These are phyloP conservation scores for Ploettnerulaceae sp. DNA, from an alignment of 2,329 filamentous ascomycete genomes.

Conservation along the genomic window DNA sequence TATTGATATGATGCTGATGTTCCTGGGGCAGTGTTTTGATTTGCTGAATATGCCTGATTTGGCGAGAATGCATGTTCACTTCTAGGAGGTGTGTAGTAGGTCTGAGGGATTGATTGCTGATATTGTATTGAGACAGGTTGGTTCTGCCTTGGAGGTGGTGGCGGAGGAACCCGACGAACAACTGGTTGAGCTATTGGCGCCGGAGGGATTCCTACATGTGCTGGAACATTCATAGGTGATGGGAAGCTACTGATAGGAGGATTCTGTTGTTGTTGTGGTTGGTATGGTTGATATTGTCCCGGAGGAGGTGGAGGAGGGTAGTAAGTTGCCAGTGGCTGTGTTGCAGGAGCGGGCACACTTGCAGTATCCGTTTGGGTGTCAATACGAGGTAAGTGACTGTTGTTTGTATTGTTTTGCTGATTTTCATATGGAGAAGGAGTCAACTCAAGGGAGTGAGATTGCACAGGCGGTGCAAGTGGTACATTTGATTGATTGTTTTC, in stretches of 20 bases:
- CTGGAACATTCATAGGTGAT: not conserved
- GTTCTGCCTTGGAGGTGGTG: slow-evolving; percentile 1
- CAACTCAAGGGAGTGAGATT: not conserved
- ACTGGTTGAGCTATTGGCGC: not conserved
- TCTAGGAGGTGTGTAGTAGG: not conserved
- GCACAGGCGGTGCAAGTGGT: not conserved
- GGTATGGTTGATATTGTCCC: not conserved
- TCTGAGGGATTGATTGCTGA: not conserved
- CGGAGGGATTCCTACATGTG: not conserved
- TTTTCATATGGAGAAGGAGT: not conserved
- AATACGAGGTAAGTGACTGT: not conserved
- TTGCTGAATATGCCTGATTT: not conserved
- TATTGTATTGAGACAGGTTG: not conserved
- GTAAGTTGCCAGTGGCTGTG: not conserved
- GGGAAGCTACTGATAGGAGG: not conserved
- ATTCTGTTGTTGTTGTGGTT: not conserved
- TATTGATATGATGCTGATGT: no score
- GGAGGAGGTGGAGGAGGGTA: not conserved
- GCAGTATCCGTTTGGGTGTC: not conserved
- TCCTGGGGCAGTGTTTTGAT: not conserved
- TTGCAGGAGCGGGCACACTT: slow-evolving; percentile 2
- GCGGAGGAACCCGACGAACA: not conserved
- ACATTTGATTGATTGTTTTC: not conserved
- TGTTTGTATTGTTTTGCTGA: not conserved
- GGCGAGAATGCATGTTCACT: not conserved